Evolutionary conservation across 768 basidiomycete genomes (phyloP).

Genomic region (Trametopsis cervina): DNA sequence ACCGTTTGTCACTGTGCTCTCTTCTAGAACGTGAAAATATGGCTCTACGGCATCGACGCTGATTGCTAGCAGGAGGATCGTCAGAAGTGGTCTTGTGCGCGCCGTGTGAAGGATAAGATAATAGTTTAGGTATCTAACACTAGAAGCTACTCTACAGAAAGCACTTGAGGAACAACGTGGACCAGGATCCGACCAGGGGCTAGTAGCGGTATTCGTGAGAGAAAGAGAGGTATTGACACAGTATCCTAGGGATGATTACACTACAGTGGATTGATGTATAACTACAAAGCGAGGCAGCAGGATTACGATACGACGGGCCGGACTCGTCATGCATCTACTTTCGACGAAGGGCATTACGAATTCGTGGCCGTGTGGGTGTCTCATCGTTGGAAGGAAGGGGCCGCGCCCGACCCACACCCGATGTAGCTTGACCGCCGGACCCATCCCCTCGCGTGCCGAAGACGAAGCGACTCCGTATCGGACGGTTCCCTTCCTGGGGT

Average conservation of each 20-base stretch:
- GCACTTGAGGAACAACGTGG: neutral
- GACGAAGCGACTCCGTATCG: constrained; percentile 5
- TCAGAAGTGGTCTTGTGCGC: neutral
- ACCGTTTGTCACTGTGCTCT: no score
- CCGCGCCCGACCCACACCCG: constrained; percentile 26
- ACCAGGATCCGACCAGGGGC: neutral
- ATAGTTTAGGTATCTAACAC: neutral
- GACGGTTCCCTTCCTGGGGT: neutral
- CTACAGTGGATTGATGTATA: neutral
- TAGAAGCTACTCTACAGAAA: neutral
- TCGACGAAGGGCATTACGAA: constrained; percentile 36
- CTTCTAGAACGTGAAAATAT: no score
- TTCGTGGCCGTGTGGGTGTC: constrained; percentile 57
- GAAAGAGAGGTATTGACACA: neutral
- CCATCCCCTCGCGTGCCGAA: neutral
- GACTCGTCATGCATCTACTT: constrained; percentile 25
- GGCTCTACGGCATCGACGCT: no score
- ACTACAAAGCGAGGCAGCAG: neutral
- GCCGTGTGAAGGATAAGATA: neutral
- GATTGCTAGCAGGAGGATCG: neutral
- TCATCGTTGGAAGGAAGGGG: constrained; percentile 38
- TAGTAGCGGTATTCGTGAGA: neutral
- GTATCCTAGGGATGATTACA: constrained; percentile 2
- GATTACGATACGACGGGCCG: neutral
- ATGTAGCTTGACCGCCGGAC: constrained; percentile 8